Base-by-base conservation (phyloP, 169 alveolate species). In the Eimeria maxima region DNA sequence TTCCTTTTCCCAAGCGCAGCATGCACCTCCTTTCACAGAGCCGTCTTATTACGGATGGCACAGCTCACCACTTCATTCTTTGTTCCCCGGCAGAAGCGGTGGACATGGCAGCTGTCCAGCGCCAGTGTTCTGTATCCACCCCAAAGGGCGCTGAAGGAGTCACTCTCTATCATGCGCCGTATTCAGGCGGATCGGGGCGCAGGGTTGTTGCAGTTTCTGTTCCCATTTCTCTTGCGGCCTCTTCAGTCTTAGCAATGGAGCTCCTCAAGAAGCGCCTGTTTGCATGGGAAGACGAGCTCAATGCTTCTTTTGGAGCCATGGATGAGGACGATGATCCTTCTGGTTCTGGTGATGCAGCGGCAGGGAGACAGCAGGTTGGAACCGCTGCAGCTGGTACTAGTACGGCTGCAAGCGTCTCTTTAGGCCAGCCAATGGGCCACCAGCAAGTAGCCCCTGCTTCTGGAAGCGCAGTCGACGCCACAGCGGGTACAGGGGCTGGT, bases 71-170 rank as follows among this genome's bases (percentile, higher is more conserved):
- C 80, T 86, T 86, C 80, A 47, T 86, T 63, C 93, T 86, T 45
- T 86, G 93, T 86, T 55, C 93, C 29, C 93, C 93, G 24, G 53
- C 93, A 33, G 93, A 86, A 45, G 93, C 93, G n/a, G 81, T 63
- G 71, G 93, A 86, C 69, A 55, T 86, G 76, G 80, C 80, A 27
- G 93, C 93, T 24, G 93, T 86, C n/a, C 93, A 86, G 93, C 93
- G 93, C 67, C 93, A 86, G 80, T 86, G 93, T 27, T 55, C 93
- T 20, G 42, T 55, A 18, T 47, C 80, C 71, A 57, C 93, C 14
- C 80, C 80, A n/a, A 86, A 86, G 81, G 93, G 93, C 4, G 93
- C 93, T 33, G 93, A 86, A 55, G 93, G 69, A 38, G 93, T 86
- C 57, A 33, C 69, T 6, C 60, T 86, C 33, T 86, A 86, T 50